Evolutionary conservation across 495 filamentous ascomycete species (phyloP), one percentile per base, ranked within the genome.

Genomic region (Darksidea phi): DNA sequence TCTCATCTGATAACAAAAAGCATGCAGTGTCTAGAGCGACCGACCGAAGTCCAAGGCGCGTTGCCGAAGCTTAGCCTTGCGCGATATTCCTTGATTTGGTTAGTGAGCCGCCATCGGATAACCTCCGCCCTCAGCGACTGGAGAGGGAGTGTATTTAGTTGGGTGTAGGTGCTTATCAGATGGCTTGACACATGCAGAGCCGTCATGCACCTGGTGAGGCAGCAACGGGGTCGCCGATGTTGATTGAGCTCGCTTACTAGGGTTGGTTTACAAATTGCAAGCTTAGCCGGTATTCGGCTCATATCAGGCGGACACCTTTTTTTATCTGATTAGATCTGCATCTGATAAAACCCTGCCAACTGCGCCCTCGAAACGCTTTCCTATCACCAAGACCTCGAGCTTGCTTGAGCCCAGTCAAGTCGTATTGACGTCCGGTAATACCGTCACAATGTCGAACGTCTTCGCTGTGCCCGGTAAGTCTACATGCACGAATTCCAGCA

Each of bases 391-490:
- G 6, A 43, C 15, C 13, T 13, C 41, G 41, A 20, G 15, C 41
- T 43, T 43, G 41, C 28, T 32, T 23, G 46, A 48, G 4, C 4
- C 24, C 6, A 21, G 13, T 48, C 20, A 21, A 4, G 5, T 25
- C 5, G 28, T 54, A 8, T 36, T 20, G 34, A 15, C 26, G 26
- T 54, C 11, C 28, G 12, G 32, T 26, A 21, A 1, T 12, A n/a
- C n/a, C 24, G 48, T 38, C 55, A 83, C 78, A 73, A 79, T 80
- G 67, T 71, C 72, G 50, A 78, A 84, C 63, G 82, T 87, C 61
- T 88, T 87, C 66, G 75, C 83, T 48, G 80, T 87, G 10, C 84
- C 84, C 50, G 71, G 75, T 77, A 61, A 57, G 69, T 52, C 12
- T 24, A 15, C 41, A 24, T 43, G n/a, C n/a, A n/a, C n/a, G n/a